Evolutionary conservation across 768 basidiomycete genomes (phyloP).

Genomic region (Russula brevipes): DNA sequence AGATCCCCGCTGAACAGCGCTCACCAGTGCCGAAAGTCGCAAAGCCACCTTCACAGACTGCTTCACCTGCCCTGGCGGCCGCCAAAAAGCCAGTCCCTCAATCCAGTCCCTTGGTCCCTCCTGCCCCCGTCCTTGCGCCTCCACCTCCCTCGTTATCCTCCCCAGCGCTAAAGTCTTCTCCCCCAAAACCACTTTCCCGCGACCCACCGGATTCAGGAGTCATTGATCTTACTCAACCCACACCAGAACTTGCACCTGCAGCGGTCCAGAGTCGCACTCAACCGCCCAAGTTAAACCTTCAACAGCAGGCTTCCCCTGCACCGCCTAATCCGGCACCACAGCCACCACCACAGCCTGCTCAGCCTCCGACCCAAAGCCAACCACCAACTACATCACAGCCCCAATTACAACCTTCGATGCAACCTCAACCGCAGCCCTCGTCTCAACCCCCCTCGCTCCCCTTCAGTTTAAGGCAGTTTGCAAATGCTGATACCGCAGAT

Average conservation of each 20-base stretch:
- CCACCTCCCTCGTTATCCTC: conserved; percentile 1
- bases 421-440: conserved; percentile 3
- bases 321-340: conserved; percentile 6
- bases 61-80: conserved; percentile 18
- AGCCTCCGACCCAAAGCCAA: conserved; percentile 7
- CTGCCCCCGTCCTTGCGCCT: conserved; percentile 10
- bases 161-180: conserved; percentile 4
- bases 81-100: conserved; percentile 15
- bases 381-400: background rate
- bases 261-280: conserved; percentile 3
- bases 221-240: conserved; percentile 18
- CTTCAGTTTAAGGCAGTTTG: conserved; percentile 3
- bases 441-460: background rate
- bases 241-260: conserved; percentile 8
- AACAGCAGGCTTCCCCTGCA: background rate
- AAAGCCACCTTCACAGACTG: conserved; percentile 12
- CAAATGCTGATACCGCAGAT: background rate
- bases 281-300: background rate
- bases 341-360: background rate
- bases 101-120: conserved; percentile 20
- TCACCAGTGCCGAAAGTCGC: conserved; percentile 22
- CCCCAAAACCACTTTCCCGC: conserved; percentile 14
- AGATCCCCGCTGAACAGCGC: conserved; percentile 18
- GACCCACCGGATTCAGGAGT: background rate
- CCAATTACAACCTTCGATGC: background rate